These are phyloP conservation scores for Cochlearia excelsa DNA, from an alignment of 345 rosid genomes.

Conservation along the genomic window DNA sequence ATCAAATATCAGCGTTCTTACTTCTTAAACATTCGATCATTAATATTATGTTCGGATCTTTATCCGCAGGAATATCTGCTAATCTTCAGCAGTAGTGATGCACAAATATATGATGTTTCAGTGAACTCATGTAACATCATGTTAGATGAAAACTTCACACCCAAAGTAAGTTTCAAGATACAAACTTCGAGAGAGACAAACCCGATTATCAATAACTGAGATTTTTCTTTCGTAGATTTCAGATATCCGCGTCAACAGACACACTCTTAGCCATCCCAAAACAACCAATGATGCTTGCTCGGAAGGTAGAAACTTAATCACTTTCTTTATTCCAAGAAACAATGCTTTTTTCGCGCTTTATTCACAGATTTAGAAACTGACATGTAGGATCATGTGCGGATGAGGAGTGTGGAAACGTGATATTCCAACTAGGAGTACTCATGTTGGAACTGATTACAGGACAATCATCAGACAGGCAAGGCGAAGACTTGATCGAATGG, in stretches of 20 bases:
- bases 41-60: background rate
- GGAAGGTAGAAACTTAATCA: constrained; percentile 46
- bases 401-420: constrained; percentile 50
- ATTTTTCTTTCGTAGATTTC: constrained; percentile 49
- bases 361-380: background rate
- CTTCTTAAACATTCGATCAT: background rate
- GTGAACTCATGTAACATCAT: constrained; percentile 77
- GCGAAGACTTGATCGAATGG: constrained; percentile 68
- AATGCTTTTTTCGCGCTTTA: background rate
- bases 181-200: background rate
- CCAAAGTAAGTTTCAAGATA: constrained; percentile 50
- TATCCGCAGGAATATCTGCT: constrained; percentile 77
- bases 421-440: constrained; percentile 83
- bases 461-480: constrained; percentile 70
- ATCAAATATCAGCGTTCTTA: background rate
- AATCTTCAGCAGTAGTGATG: constrained; percentile 63
- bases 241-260: constrained; percentile 53
- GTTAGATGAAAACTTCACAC: constrained; percentile 80
- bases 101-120: constrained; percentile 62
- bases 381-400: constrained; percentile 37
- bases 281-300: constrained; percentile 41
- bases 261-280: constrained; percentile 33
- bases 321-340: background rate
- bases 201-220: background rate
- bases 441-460: constrained; percentile 88